These are phyloP conservation scores for Tritrichomonas foetus DNA, from an alignment of 208 protist species.

Conservation along the genomic window DNA sequence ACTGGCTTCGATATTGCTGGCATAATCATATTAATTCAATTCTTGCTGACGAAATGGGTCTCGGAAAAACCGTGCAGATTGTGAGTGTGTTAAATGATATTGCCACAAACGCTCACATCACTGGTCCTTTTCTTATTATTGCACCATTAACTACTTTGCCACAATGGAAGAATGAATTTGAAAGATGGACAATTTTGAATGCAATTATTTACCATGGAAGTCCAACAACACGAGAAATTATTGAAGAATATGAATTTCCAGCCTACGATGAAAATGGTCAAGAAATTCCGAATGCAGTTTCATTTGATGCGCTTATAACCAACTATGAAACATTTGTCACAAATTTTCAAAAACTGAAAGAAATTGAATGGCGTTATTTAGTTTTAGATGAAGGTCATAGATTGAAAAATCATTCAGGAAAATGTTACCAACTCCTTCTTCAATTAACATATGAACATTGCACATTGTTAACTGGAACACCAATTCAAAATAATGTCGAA, in stretches of 20 bases:
- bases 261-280: neutral
- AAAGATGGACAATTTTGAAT: slow-evolving; percentile 63
- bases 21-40: slow-evolving; percentile 44
- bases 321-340: slow-evolving; percentile 68
- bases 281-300: neutral
- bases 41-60: slow-evolving; percentile 59
- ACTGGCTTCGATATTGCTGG: slow-evolving; percentile 57
- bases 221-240: neutral
- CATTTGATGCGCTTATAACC: slow-evolving; percentile 55
- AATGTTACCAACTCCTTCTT: slow-evolving; percentile 78
- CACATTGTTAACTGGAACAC: slow-evolving; percentile 69
- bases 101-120: slow-evolving; percentile 30
- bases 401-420: slow-evolving; percentile 53
- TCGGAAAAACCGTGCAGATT: slow-evolving; percentile 53
- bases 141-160: slow-evolving; percentile 58
- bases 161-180: slow-evolving; percentile 64
- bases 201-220: slow-evolving; percentile 10
- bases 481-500: slow-evolving; percentile 60
- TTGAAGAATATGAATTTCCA: neutral
- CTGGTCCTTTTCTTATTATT: slow-evolving; percentile 69
- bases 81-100: neutral
- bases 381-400: slow-evolving; percentile 69
- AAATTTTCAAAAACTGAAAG: slow-evolving; percentile 51
- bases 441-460: slow-evolving; percentile 77
- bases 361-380: slow-evolving; percentile 61